phyloP scores from a whole-genome alignment of 2,329 filamentous ascomycete species.

The Calcarisporium arbuscula region DNA sequence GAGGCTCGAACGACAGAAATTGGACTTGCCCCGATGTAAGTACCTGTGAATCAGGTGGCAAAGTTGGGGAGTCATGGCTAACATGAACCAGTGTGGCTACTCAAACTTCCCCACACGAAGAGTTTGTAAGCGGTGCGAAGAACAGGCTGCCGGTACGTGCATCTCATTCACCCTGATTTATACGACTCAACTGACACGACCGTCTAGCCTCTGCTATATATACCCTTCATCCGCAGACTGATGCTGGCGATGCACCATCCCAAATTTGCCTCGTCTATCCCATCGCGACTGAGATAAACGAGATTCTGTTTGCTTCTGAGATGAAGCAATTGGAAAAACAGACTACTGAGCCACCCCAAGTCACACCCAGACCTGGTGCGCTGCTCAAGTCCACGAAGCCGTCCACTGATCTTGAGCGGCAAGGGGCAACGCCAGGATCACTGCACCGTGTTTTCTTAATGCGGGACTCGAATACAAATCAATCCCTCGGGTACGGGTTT shows the following conservation, averaged over 20 bases:
- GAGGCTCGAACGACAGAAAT: conserved; percentile 17
- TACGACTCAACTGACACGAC: background rate
- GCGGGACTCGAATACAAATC: conserved; percentile 62
- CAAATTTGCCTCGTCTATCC: conserved; percentile 73
- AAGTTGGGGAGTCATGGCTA: conserved; percentile 9
- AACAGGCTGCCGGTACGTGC: conserved; percentile 21
- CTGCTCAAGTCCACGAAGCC: conserved; percentile 56
- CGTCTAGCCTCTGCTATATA: no score
- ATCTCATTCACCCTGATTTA: background rate
- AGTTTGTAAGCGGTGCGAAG: conserved; percentile 32
- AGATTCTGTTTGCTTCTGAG: conserved; percentile 66
- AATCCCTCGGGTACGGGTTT: conserved; percentile 77
- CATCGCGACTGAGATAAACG: conserved; percentile 62
- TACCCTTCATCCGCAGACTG: conserved; percentile 41
- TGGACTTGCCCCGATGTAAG: conserved; percentile 30
- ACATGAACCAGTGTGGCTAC: conserved; percentile 28
- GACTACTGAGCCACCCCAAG: conserved; percentile 44
- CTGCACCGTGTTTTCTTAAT: conserved; percentile 71
- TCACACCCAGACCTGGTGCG: conserved; percentile 36
- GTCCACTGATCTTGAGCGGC: conserved; percentile 47
- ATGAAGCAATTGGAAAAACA: conserved; percentile 65
- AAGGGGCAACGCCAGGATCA: conserved; percentile 68
- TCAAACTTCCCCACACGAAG: conserved; percentile 31
- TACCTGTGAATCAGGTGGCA: background rate
- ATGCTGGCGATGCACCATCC: conserved; percentile 52